Base-by-base conservation (phyloP, 2,329 filamentous ascomycete species). In the Sporothrix globosa region DNA sequence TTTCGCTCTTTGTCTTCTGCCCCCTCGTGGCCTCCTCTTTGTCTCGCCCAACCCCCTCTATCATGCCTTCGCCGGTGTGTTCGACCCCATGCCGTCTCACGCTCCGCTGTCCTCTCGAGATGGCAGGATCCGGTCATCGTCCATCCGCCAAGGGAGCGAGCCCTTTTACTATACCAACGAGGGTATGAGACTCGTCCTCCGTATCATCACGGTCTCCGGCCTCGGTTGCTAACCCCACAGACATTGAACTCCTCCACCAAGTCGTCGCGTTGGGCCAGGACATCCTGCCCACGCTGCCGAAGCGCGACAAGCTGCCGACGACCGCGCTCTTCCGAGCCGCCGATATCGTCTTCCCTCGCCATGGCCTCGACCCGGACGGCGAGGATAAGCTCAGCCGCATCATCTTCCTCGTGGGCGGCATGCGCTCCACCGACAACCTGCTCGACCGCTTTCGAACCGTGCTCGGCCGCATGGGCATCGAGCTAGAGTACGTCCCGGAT, bases 311-410 rank as follows among this genome's bases (percentile, higher is more conserved):
- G 69, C 83, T 91, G 27, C 90, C 92, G 3, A 92, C 91, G 71
- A 89, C 89, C 76, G 92, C 92, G 11, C 85, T 97, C 21, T 96
- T 96, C 80, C 85, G 86, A 68, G 92, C 92, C 41, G 96, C 96
- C 77, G 91, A 96, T 77, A 84, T 87, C 70, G 85, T 94, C 54
- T 86, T 97, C n/a, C 87, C 87, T 5, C 83, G 88, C 74, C 83
- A 91, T 81, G 90, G 88, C 69, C 82, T 92, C 73, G 86, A 92
- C 71, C 85, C 88, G n/a, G 89, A 92, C 75, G 92, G 94, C n/a
- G 78, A 79, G 76, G 88, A 89, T 75, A 88, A 91, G 74, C 90
- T 93, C 76, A 89, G 93, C 74, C 88, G 90, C 73, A 89, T 96
- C 75, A 81, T 97, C 70, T 92, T 96, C 78, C 90, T 90, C 76